A percentile compares a stretch with the other conserved stretches of the same genome.
phyloP scores from a whole-genome alignment of 2,329 filamentous ascomycete species.

The Lasiodiplodia sp. region DNA sequence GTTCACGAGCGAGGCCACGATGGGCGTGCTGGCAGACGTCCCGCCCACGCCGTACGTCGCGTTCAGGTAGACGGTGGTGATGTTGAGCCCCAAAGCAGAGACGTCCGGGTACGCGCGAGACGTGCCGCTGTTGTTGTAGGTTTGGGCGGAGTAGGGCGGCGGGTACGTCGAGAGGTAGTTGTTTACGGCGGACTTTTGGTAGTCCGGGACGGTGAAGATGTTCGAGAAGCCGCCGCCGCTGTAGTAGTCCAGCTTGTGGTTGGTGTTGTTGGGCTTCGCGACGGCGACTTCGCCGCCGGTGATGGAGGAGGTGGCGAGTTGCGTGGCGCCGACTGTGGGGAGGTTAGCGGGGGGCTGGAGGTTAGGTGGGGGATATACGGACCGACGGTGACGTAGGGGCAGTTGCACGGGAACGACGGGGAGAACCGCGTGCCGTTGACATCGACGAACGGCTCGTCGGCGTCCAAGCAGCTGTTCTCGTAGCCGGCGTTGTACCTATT shows the following conservation, averaged over 20 bases:
- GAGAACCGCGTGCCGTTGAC: slow-evolving; percentile 63
- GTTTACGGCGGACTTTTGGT: slow-evolving; percentile 48
- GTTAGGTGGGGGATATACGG: neutral
- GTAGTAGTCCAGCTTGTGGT: slow-evolving; percentile 24
- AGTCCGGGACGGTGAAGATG: slow-evolving; percentile 44
- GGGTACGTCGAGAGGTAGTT: slow-evolving; percentile 41
- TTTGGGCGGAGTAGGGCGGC: slow-evolving; percentile 32
- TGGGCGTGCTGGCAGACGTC: slow-evolving; percentile 60
- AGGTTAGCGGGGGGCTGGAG: neutral
- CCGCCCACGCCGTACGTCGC: slow-evolving; percentile 49
- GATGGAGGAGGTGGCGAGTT: slow-evolving; percentile 16
- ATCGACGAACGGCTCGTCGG: slow-evolving; percentile 61
- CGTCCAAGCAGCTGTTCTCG: slow-evolving; percentile 12
- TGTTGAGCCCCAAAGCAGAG: slow-evolving; percentile 50
- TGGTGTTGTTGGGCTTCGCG: slow-evolving; percentile 28
- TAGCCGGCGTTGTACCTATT: slow-evolving; percentile 14
- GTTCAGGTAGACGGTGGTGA: slow-evolving; percentile 45
- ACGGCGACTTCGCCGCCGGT: slow-evolving; percentile 33
- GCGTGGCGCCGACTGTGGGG: neutral
- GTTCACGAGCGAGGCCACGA: slow-evolving; percentile 58
- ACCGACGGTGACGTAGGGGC: slow-evolving; percentile 68
- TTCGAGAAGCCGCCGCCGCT: slow-evolving; percentile 50
- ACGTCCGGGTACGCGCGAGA: slow-evolving; percentile 35
- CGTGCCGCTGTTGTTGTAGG: slow-evolving; percentile 43
- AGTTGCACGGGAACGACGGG: slow-evolving; percentile 70